Evolutionary conservation across 2,329 filamentous ascomycete genomes (phyloP).

Genomic region (Pseudogymnoascus sp.): DNA sequence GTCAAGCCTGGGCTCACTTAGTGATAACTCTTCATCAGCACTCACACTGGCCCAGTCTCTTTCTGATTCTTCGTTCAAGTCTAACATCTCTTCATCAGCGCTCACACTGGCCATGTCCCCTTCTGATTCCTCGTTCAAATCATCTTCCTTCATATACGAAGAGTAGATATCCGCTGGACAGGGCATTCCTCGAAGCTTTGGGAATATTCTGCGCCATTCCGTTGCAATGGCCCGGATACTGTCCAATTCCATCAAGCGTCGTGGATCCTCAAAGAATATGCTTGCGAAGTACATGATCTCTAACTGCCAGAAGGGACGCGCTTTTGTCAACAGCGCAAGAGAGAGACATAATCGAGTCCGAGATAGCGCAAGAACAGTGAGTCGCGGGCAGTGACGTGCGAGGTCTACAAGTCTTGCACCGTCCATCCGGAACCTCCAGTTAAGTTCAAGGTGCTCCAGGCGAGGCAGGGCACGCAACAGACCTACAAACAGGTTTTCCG

Average conservation of each 20-base stretch:
- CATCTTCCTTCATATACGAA: slow-evolving; percentile 10
- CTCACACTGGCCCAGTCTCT: too few species aligned
- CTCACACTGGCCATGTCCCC: background rate
- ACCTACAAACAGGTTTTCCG: background rate
- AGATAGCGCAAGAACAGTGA: too few species aligned
- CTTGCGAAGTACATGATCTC: too few species aligned
- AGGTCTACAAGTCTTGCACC: slow-evolving; percentile 4
- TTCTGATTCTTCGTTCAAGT: background rate
- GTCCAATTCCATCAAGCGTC: slow-evolving; percentile 10
- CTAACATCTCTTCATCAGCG: background rate
- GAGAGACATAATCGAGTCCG: too few species aligned
- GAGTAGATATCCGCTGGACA: slow-evolving; percentile 11
- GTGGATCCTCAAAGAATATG: slow-evolving; percentile 10
- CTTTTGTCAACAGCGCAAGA: too few species aligned
- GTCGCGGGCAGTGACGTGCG: too few species aligned
- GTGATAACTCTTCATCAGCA: background rate
- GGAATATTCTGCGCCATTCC: slow-evolving; percentile 10
- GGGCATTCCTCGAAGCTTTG: slow-evolving; percentile 12
- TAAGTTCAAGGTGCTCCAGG: background rate
- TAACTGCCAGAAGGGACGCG: too few species aligned
- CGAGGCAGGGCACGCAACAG: slow-evolving; percentile 9
- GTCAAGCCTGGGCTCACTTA: background rate
- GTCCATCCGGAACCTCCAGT: background rate
- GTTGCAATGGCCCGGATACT: slow-evolving; percentile 9
- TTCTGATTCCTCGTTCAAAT: background rate